These are phyloP conservation scores for Corylus americana DNA, from an alignment of 306 rosid genomes.

Conservation along the genomic window DNA sequence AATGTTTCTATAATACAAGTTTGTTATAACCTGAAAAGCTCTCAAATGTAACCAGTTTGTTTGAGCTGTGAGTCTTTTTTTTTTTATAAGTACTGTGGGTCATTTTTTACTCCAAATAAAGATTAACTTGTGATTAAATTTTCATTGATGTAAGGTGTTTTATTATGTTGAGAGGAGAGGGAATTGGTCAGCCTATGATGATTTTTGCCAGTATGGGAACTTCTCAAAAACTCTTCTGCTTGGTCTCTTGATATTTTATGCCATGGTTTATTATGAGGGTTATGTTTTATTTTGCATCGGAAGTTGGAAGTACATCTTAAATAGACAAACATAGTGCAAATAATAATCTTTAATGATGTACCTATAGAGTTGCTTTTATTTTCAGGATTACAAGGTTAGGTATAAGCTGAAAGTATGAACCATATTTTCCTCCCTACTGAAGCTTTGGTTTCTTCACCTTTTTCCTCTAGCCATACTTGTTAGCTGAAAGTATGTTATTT, in stretches of 20 bases:
- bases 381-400: not conserved
- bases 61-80: not conserved
- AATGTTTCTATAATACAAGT: slow-evolving; percentile 1
- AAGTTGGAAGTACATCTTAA: not conserved
- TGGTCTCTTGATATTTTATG: slow-evolving; percentile 6
- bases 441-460: not conserved
- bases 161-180: slow-evolving; percentile 60
- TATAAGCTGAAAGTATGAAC: not conserved
- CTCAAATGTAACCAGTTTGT: not conserved
- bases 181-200: slow-evolving; percentile 65
- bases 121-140: slow-evolving; percentile 21
- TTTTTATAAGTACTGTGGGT: no score
- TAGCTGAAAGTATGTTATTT: not conserved
- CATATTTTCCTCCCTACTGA: not conserved
- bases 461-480: not conserved
- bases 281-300: not conserved
- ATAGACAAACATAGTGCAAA: not conserved
- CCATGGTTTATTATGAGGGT: not conserved
- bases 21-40: not conserved
- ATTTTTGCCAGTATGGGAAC: slow-evolving; percentile 67
- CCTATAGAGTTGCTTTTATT: not conserved
- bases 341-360: not conserved
- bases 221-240: slow-evolving; percentile 22
- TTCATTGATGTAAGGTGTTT: slow-evolving; percentile 49
- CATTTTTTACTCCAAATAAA: not conserved